phyloP scores from a whole-genome alignment of 208 protist genomes.

The Herpetomonas muscarum region DNA sequence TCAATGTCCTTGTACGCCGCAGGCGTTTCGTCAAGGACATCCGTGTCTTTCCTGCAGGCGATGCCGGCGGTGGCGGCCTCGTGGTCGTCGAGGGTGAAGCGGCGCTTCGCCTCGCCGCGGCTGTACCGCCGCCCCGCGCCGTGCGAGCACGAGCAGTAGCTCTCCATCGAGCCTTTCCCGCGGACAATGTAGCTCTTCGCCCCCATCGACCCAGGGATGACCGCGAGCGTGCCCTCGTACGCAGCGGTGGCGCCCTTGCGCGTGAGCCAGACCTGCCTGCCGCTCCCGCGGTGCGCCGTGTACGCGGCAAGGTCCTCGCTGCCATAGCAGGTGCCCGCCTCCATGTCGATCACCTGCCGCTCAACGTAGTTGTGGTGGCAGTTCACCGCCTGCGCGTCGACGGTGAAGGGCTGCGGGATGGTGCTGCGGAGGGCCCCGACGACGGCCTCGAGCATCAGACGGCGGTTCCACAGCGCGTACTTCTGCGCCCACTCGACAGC shows the following conservation, averaged over 20 bases:
- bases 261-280: constrained; percentile 76
- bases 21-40: constrained; percentile 84
- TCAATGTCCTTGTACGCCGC: constrained; percentile 87
- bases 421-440: constrained; percentile 46
- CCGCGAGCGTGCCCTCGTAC: constrained; percentile 61
- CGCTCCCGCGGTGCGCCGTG: background rate
- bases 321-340: background rate
- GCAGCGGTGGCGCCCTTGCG: constrained; percentile 86
- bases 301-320: background rate
- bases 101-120: constrained; percentile 68
- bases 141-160: constrained; percentile 81
- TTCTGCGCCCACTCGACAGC: constrained; percentile 82
- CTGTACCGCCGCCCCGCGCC: constrained; percentile 75
- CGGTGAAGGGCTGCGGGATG: constrained; percentile 35
- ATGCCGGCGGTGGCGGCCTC: constrained; percentile 53
- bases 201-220: constrained; percentile 90
- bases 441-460: constrained; percentile 78
- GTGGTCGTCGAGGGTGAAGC: constrained; percentile 78
- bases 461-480: constrained; percentile 74
- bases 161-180: constrained; percentile 66
- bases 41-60: constrained; percentile 73
- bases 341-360: constrained; percentile 10
- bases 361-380: constrained; percentile 93
- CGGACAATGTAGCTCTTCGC: constrained; percentile 84
- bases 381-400: constrained; percentile 63